Evolutionary conservation across 306 rosid genomes (phyloP).

Genomic region (Arachis hypogaea): DNA sequence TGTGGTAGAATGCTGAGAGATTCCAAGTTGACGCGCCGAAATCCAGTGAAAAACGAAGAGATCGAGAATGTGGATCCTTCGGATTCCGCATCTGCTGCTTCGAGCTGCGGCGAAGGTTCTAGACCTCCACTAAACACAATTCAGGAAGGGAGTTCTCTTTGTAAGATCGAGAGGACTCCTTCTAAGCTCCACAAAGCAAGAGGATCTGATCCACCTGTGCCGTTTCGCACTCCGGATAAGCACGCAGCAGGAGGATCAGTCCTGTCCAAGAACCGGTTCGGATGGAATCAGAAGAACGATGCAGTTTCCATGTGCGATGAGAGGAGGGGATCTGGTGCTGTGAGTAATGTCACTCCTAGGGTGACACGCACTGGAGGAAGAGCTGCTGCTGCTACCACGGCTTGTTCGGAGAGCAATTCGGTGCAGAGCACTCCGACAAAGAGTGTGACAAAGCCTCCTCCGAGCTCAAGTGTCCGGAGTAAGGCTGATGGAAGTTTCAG

Average conservation of each 20-base stretch:
- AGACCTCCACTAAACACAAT: slow-evolving; percentile 79
- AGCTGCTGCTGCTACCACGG: slow-evolving; percentile 38
- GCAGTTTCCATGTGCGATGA: slow-evolving; percentile 45
- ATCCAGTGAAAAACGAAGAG: slow-evolving; percentile 65
- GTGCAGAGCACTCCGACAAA: slow-evolving; percentile 83
- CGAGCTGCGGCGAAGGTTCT: slow-evolving; percentile 48
- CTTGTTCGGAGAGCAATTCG: slow-evolving; percentile 74
- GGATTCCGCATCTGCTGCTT: slow-evolving; percentile 44
- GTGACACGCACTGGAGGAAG: slow-evolving; percentile 52
- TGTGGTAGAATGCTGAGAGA: slow-evolving; percentile 80
- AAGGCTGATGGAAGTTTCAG: slow-evolving; percentile 66
- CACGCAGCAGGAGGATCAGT: slow-evolving; percentile 47
- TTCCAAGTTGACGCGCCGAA: slow-evolving; percentile 67
- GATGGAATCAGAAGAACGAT: slow-evolving; percentile 78
- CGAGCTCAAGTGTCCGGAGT: slow-evolving; percentile 58
- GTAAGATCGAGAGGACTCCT: slow-evolving; percentile 69
- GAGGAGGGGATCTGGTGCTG: slow-evolving; percentile 51
- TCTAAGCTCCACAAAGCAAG: slow-evolving; percentile 55
- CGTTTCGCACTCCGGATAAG: slow-evolving; percentile 84
- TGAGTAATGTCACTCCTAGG: slow-evolving; percentile 64
- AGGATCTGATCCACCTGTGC: slow-evolving; percentile 56
- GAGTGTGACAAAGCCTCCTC: slow-evolving; percentile 81
- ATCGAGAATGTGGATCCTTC: slow-evolving; percentile 65
- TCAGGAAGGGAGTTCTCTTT: slow-evolving; percentile 56
- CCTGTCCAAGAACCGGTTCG: slow-evolving; percentile 55